These are phyloP conservation scores for Knufia fluminis DNA, from an alignment of 2,329 filamentous ascomycete species.

Conservation along the genomic window DNA sequence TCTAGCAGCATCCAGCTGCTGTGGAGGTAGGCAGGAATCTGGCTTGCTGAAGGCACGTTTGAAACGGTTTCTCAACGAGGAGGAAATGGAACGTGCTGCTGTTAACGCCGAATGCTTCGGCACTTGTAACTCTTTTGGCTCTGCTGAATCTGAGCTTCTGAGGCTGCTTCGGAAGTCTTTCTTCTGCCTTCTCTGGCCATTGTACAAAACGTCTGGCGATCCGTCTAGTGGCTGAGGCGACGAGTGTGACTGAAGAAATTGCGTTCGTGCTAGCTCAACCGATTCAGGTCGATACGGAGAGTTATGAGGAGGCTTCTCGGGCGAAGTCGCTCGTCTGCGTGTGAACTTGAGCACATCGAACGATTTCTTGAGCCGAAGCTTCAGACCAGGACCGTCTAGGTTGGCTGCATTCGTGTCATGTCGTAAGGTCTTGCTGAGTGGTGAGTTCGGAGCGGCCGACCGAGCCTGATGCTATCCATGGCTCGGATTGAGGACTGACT, in stretches of 20 bases:
- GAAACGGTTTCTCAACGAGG: slow-evolving; percentile 34
- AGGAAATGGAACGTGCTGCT: slow-evolving; percentile 32
- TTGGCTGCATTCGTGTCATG: slow-evolving; percentile 10
- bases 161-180: slow-evolving; percentile 23
- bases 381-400: slow-evolving; percentile 8
- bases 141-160: slow-evolving; percentile 13
- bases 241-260: slow-evolving; percentile 28
- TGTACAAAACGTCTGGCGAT: slow-evolving; percentile 22
- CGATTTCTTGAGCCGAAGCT: slow-evolving; percentile 30
- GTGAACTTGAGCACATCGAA: slow-evolving; percentile 32
- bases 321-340: slow-evolving; percentile 21
- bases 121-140: slow-evolving; percentile 7
- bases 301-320: slow-evolving; percentile 12
- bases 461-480: slow-evolving; percentile 23
- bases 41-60: slow-evolving; percentile 33
- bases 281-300: slow-evolving; percentile 26
- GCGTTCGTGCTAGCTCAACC: slow-evolving; percentile 33
- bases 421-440: slow-evolving; percentile 11
- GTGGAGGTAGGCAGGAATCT: slow-evolving; percentile 20
- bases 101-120: slow-evolving; percentile 1
- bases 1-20: slow-evolving; percentile 22
- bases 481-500: slow-evolving; percentile 39
- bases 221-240: slow-evolving; percentile 18
- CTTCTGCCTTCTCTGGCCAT: slow-evolving; percentile 24
- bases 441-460: slow-evolving; percentile 7